Evolutionary conservation across 306 rosid species (phyloP), one percentile per base, ranked within the genome.

Genomic region (Betula pendula): DNA sequence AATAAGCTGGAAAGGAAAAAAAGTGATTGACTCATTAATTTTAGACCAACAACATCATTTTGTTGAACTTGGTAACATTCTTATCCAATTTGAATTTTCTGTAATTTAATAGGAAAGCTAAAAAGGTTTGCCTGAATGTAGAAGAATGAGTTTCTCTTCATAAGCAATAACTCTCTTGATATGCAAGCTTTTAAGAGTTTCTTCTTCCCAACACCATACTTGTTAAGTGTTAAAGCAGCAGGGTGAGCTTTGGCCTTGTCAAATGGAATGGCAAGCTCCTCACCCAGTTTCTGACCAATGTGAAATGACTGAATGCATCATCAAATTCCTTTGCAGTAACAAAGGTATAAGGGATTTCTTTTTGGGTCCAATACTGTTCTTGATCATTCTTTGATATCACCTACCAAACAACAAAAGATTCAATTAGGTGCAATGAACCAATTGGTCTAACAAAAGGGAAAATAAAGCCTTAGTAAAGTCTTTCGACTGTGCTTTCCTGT

Each of bases 381-480:
- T 94, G 97, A 74, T 92, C 98, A 79, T 94, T 94, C 75, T 85
- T 90, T 72, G 96, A 94, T 58, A 96, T 94, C 73, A 94, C 97
- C 98, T 94, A 38, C 7, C 42, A 38, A 38, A 38, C 0, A 38
- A 8, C 0, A 5, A 38, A 38, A 38, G 7, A 38, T 38, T 38
- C 42, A 38, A 38, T 5, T 38, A 38, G 42, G 42, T 38, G 7
- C 42, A 38, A 38, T 38, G 42, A 38, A 38, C n/a, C n/a, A n/a
- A n/a, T n/a, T n/a, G n/a, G n/a, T n/a, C n/a, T n/a, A n/a, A n/a
- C n/a, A n/a, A n/a, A n/a, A n/a, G n/a, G n/a, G n/a, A n/a, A n/a
- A n/a, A n/a, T n/a, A n/a, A n/a, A n/a, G n/a, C n/a, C n/a, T n/a
- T n/a, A n/a, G n/a, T n/a, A n/a, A n/a, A n/a, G n/a, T n/a, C n/a